Evolutionary conservation across 495 filamentous ascomycete genomes (phyloP), one percentile per base, ranked within the genome.

Genomic region (Collariella sp.): DNA sequence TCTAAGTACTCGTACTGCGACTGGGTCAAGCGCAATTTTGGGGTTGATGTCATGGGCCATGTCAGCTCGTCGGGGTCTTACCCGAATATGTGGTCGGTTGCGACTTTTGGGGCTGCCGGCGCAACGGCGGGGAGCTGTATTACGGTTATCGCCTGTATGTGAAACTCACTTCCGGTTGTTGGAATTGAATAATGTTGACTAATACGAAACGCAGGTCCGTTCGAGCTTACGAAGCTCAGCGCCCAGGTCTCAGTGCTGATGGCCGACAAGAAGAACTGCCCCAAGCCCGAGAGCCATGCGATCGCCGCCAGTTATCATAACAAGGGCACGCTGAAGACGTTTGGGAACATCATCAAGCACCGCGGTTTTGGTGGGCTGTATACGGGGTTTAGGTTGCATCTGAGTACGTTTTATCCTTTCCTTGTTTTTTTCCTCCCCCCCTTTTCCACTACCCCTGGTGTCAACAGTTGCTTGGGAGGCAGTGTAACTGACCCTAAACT

Each of bases 151-250:
- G 87, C 90, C 50, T 96, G 91, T 94, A 71, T 76, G 88, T 67
- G 31, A 50, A n/a, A n/a, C n/a, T n/a, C n/a, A n/a, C n/a, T n/a
- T n/a, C n/a, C n/a, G n/a, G n/a, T n/a, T n/a, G n/a, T n/a, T n/a
- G n/a, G n/a, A n/a, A n/a, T n/a, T n/a, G n/a, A n/a, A n/a, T n/a
- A n/a, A n/a, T n/a, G n/a, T n/a, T n/a, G n/a, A n/a, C n/a, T n/a
- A n/a, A n/a, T n/a, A n/a, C n/a, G n/a, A n/a, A n/a, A n/a, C n/a
- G 6, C 57, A 94, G 88, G 88, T 65, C 91, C 91, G 23, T 95
- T 96, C 65, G 91, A 96, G 70, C 75, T 96, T 57, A 93, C 91
- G 24, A 96, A 96, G 71, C 63, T 95, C 48, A 91, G 87, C 51
- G 88, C 90, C 13, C 91, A 96, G 67, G 74, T 93, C 11, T 91